These are phyloP conservation scores for Myotisia sp. DNA, from an alignment of 2,329 filamentous ascomycete genomes.

Conservation along the genomic window DNA sequence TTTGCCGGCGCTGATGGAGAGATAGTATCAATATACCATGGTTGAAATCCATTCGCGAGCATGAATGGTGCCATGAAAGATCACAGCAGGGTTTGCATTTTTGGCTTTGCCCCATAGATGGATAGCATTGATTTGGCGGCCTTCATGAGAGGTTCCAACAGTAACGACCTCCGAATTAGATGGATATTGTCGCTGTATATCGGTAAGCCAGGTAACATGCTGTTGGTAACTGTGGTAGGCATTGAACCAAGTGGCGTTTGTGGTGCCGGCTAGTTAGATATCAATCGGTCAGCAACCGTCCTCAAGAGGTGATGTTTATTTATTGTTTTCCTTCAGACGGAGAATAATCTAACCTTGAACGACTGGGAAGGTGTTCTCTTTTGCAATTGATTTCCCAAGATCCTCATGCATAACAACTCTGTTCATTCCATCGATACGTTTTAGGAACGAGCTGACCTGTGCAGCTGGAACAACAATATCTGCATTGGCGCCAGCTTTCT, in stretches of 20 bases:
- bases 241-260: constrained; percentile 37
- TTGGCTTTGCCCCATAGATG: constrained; percentile 40
- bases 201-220: constrained; percentile 36
- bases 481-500: constrained; percentile 17
- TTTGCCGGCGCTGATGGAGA: no score
- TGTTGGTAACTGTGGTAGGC: constrained; percentile 42
- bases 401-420: constrained; percentile 30
- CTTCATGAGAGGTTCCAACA: constrained; percentile 35
- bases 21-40: constrained; percentile 30
- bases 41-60: constrained; percentile 47
- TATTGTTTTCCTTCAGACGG: neutral
- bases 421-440: constrained; percentile 20
- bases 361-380: constrained; percentile 18
- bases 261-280: constrained; percentile 6
- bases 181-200: constrained; percentile 34
- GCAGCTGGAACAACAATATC: constrained; percentile 31
- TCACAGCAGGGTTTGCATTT: constrained; percentile 37
- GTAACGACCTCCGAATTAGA: constrained; percentile 37
- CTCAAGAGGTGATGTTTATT: no score
- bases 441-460: constrained; percentile 26
- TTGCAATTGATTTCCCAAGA: constrained; percentile 31
- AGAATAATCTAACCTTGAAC: constrained; percentile 17
- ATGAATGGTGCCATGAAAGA: constrained; percentile 46
- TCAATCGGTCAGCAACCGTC: neutral
- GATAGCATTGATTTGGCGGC: constrained; percentile 32